These are phyloP conservation scores for Hyaloperonospora brassicae DNA, from an alignment of 352 stramenopile species.

Conservation along the genomic window DNA sequence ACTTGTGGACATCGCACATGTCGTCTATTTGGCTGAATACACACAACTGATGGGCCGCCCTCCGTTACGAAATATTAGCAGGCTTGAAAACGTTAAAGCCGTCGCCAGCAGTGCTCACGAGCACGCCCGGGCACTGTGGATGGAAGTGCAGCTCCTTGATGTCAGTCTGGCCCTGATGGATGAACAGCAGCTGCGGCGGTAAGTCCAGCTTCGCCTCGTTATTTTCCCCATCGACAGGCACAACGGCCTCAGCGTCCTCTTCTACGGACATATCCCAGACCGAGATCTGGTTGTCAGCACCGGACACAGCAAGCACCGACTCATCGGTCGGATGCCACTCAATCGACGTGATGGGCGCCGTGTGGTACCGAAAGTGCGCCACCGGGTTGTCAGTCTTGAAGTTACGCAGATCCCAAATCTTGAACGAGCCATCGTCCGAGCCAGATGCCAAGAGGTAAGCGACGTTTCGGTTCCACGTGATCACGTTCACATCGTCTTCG, in stretches of 20 bases:
- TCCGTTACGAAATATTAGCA: constrained; percentile 86
- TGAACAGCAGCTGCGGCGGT: constrained; percentile 98
- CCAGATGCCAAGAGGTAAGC: constrained; percentile 95
- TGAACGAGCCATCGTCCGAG: constrained; percentile 95
- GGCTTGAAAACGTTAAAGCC: constrained; percentile 98
- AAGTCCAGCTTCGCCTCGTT: constrained; percentile 80
- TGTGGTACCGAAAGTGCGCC: constrained; percentile 93
- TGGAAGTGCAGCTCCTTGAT: constrained; percentile 99
- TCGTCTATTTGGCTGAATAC: neutral
- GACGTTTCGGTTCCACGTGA: constrained; percentile 97
- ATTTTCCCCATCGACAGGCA: constrained; percentile 33
- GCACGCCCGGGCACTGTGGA: constrained; percentile 94
- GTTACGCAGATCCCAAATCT: constrained; percentile 95
- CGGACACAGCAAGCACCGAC: constrained; percentile 92
- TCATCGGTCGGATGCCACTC: constrained; percentile 99
- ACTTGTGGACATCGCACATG: too few relatives aligned
- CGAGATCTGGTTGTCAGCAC: constrained; percentile 94
- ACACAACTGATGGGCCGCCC: constrained; percentile 3
- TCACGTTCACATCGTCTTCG: constrained; percentile 97
- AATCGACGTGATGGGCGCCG: constrained; percentile 94
- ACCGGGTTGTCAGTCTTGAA: constrained; percentile 88
- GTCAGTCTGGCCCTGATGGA: constrained; percentile 97
- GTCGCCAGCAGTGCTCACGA: constrained; percentile 94
- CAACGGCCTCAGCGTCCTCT: constrained; percentile 85
- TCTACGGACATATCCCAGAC: constrained; percentile 99